Conservation (phyloP, 176 grass and related monocot species). For the Triticum timopheevii region DNA sequence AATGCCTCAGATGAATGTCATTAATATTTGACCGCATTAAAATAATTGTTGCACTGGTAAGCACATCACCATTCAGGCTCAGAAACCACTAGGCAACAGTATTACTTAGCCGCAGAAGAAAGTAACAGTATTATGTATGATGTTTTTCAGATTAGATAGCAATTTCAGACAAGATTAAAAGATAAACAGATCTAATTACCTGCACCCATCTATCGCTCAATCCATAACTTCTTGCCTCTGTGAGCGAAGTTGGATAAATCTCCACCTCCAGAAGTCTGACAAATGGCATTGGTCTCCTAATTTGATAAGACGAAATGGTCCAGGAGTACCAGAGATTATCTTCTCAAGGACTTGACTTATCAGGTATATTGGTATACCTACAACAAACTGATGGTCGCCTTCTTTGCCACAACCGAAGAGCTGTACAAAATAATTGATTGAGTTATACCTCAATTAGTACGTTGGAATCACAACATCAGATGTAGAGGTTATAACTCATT, state of each 20-base stretch:
- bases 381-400: constrained; percentile 96
- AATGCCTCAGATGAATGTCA: no score
- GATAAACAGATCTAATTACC: constrained; percentile 47
- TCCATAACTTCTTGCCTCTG: constrained; percentile 95
- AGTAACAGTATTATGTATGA: not conserved
- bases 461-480: no score
- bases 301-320: constrained; percentile 72
- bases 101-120: no score
- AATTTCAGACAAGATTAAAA: constrained; percentile 20
- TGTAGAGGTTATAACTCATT: not conserved
- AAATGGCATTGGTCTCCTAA: constrained; percentile 71
- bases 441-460: no score
- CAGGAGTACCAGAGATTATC: constrained; percentile 57
- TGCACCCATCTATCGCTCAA: constrained; percentile 90
- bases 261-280: constrained; percentile 91
- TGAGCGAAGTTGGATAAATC: constrained; percentile 92
- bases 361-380: constrained; percentile 94
- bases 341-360: constrained; percentile 94
- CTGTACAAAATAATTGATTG: constrained; percentile 41
- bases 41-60: no score
- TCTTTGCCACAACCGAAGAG: constrained; percentile 77
- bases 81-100: no score
- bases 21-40: no score
- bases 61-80: no score
- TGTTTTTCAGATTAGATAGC: constrained; percentile 8